Evolutionary conservation across 2,329 filamentous ascomycete species (phyloP), one percentile per base, ranked within the genome.

Genomic region (Fusarium sp.): DNA sequence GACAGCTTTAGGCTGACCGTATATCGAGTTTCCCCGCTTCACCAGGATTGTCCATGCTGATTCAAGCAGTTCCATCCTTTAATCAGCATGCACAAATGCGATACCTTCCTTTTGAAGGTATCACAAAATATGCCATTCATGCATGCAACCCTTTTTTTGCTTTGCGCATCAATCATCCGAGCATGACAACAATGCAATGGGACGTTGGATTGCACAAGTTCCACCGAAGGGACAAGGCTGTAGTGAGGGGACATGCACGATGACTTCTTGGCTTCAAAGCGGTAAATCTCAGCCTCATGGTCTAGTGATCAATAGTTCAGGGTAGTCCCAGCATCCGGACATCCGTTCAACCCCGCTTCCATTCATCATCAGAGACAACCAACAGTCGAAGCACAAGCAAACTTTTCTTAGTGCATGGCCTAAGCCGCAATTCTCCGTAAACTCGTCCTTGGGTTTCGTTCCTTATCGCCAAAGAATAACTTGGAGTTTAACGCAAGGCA

Each of bases 71-170:
- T 41, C 20, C 33, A 42, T 59, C 12, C 29, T 39, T 31, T 42
- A 21, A 39, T 42, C 41, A 57, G 57, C 52, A 56, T 42, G 28
- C 43, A 29, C n/a, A 41, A 12, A 15, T 20, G 16, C 18, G 15
- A 42, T 39, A 68, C 63, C 63, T 67, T 62, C 63, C 48, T 37
- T 16, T 39, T 58, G 20, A 38, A 47, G 47, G 59, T 13, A 37
- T 49, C 38, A 43, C 44, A 33, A 41, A 53, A 58, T 24, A 35
- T 15, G 37, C 24, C 29, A 49, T 31, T 24, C 23, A 62, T 42
- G 64, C 58, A 68, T 68, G 52, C 8, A 54, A 58, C 58, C 23
- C 24, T 18, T 35, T 26, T 39, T 7, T 10, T 35, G 21, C 8
- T n/a, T 35, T 18, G 53, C 10, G 46, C 42, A 18, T 57, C 20